Conservation (phyloP, 140 eudicot genomes). For the Erigeron philadelphicus region DNA sequence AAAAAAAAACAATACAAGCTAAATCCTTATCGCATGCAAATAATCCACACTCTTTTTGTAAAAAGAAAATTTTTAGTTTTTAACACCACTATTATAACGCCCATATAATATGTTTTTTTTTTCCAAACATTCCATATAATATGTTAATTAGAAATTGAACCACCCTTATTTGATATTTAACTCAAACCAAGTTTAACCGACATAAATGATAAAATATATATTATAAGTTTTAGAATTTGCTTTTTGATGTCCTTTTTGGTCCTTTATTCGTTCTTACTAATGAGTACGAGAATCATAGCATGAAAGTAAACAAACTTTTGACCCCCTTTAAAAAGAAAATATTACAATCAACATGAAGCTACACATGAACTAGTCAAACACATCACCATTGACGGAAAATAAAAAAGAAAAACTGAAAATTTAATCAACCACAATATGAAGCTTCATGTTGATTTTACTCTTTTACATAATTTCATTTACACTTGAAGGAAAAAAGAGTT, state of each 20-base stretch:
- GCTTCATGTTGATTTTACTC: neutral
- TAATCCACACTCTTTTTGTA: no score
- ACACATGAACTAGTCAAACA: conserved; percentile 23
- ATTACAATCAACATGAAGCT: conserved; percentile 28
- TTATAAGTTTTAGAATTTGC: conserved; percentile 2
- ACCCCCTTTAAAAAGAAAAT: conserved; percentile 29
- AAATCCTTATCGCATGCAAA: no score
- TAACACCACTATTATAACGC: no score
- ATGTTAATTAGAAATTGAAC: no score
- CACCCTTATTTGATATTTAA: no score
- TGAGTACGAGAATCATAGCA: conserved; percentile 30
- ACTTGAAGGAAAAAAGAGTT: neutral
- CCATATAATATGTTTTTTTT: no score
- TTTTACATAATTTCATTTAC: neutral
- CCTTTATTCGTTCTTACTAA: conserved; percentile 8
- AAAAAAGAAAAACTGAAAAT: neutral
- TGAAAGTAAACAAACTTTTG: conserved; percentile 37
- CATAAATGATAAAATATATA: neutral
- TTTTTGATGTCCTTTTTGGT: conserved; percentile 18
- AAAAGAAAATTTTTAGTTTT: no score
- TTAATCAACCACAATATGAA: neutral
- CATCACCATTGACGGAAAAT: conserved; percentile 12
- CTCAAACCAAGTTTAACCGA: no score
- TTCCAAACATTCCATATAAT: no score
- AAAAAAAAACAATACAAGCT: no score